Evolutionary conservation across 306 rosid genomes (phyloP).

Genomic region (Betula pendula): DNA sequence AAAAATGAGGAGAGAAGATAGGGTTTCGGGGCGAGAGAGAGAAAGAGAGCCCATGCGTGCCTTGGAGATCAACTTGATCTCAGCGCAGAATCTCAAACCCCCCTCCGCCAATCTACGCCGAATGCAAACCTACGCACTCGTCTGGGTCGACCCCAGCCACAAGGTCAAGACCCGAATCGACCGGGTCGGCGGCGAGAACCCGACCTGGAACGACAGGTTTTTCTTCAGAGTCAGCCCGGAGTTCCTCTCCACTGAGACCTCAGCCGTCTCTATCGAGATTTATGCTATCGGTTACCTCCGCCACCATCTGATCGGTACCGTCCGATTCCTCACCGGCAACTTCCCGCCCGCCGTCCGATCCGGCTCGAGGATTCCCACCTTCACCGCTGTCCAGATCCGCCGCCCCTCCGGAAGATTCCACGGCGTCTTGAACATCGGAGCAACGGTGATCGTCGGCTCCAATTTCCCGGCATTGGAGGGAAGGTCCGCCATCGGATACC

Average conservation of each 20-base stretch:
- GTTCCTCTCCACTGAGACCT: slow-evolving; percentile 70
- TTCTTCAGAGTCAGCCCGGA: slow-evolving; percentile 73
- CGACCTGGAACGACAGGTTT: slow-evolving; percentile 91
- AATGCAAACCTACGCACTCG: slow-evolving; percentile 64
- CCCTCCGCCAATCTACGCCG: slow-evolving; percentile 45
- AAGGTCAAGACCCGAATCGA: slow-evolving; percentile 75
- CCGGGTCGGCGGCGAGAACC: slow-evolving; percentile 62
- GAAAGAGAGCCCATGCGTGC: slow-evolving; percentile 36
- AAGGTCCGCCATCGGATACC: slow-evolving; percentile 63
- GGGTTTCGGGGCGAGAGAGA: slow-evolving; percentile 24
- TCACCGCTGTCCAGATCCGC: slow-evolving; percentile 73
- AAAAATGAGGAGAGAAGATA: slow-evolving; percentile 31
- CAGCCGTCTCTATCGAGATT: slow-evolving; percentile 64
- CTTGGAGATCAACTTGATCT: slow-evolving; percentile 90
- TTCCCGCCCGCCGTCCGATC: slow-evolving; percentile 34
- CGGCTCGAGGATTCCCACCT: slow-evolving; percentile 46
- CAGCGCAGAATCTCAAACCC: slow-evolving; percentile 71
- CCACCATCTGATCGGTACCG: slow-evolving; percentile 64
- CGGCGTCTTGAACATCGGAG: slow-evolving; percentile 76
- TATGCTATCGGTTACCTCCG: slow-evolving; percentile 63
- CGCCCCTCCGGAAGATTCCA: slow-evolving; percentile 81
- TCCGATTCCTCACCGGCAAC: slow-evolving; percentile 70
- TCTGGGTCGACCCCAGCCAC: slow-evolving; percentile 57
- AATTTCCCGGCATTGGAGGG: slow-evolving; percentile 45
- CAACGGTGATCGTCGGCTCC: slow-evolving; percentile 45